These are phyloP conservation scores for Oryza punctata DNA, from an alignment of 176 grass and related monocot species.

Conservation along the genomic window DNA sequence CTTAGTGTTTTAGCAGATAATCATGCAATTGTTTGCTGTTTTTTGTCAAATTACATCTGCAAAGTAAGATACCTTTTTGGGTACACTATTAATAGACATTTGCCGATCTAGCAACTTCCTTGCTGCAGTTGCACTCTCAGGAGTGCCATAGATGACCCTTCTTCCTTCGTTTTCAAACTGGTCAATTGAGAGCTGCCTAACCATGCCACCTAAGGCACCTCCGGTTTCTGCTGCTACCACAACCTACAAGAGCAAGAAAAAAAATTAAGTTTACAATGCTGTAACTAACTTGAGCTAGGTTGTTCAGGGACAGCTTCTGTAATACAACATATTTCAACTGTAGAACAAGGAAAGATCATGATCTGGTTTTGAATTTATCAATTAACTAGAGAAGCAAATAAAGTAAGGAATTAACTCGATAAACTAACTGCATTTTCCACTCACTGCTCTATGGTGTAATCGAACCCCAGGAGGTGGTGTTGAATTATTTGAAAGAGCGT, in stretches of 20 bases:
- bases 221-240: constrained; percentile 98
- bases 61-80: constrained; percentile 79
- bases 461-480: constrained; percentile 78
- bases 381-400: constrained; percentile 9
- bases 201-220: constrained; percentile 97
- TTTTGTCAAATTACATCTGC: not conserved
- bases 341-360: constrained; percentile 4
- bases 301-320: not conserved
- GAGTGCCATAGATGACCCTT: constrained; percentile 95
- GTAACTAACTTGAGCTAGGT: constrained; percentile 10
- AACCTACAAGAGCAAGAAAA: constrained; percentile 54
- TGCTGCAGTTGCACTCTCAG: constrained; percentile 92
- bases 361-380: not conserved
- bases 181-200: constrained; percentile 96
- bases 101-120: constrained; percentile 93
- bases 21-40: not conserved
- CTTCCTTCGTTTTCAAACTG: constrained; percentile 99
- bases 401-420: constrained; percentile 12
- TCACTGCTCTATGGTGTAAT: constrained; percentile 97
- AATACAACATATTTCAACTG: constrained; percentile 19
- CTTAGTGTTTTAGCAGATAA: not conserved
- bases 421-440: constrained; percentile 43
- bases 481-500: constrained; percentile 54
- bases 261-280: not conserved
- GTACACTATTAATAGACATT: constrained; percentile 96